Evolutionary conservation across 192 early-diverging fungal species (phyloP), one percentile per base, ranked within the genome.

Genomic region (Pilobolus umbonatus): DNA sequence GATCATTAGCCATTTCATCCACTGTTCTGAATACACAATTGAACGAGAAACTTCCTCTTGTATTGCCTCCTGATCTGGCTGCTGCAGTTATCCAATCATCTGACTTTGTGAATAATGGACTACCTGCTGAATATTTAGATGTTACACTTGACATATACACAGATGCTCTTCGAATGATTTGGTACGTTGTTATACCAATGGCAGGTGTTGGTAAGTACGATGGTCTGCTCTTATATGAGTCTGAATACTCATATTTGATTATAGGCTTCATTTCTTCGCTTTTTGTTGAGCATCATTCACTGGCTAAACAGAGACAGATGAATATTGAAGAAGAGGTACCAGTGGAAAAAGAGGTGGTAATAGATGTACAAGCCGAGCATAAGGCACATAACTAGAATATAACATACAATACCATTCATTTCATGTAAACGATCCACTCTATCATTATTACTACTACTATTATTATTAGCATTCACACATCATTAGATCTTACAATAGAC

Each of bases 11-110:
- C 6, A 65, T 72, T 47, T 29, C 50, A 4, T 56, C 59, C 17
- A 45, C 66, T 7, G 42, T 69, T 26, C 42, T 72, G 55, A 72
- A 76, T 39, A 57, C 55, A 24, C 47, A 43, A 4, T 53, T 76
- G 25, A 49, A 51, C 0, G n/a, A 36, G 10, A 42, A 49, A 29
- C 52, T 76, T 4, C 61, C 60, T 12, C 12, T 21, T 22, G 25
- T 48, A 4, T 31, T 60, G 9, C 56, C 65, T 44, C 15, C 17
- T 0, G 57, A 68, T 35, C 39, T 46, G 7, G 61, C 53, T 5
- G 4, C 22, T 12, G 28, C 5, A 4, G 46, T 60, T 21, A 66
- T 71, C 10, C 31, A 45, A 21, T 64, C 61, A 24, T 42, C 59
- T 3, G 22, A 40, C 10, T 60, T 52, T 48, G 47, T 75, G 5